Conservation (phyloP, 345 rosid genomes). For the Citrus australasica region DNA sequence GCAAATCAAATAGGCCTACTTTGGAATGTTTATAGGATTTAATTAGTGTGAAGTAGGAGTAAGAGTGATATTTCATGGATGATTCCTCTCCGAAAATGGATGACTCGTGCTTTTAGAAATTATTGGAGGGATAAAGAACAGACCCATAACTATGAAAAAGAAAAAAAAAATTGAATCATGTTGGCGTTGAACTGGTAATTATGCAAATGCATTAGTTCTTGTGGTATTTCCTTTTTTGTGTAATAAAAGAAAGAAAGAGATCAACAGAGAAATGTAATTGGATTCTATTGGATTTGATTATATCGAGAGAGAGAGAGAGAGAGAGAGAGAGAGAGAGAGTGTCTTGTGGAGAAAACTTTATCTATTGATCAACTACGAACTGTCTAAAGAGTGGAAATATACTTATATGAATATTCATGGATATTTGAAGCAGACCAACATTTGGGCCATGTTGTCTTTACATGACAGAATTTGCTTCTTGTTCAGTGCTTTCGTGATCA, state of each 20-base stretch:
- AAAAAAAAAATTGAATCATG: no score
- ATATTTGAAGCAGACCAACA: neutral
- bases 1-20: neutral
- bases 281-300: neutral
- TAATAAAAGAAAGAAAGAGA: no score
- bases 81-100: neutral
- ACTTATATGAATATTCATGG: no score
- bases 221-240: neutral
- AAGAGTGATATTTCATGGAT: neutral
- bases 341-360: neutral
- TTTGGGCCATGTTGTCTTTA: neutral
- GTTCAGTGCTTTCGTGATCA: neutral
- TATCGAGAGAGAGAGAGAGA: neutral
- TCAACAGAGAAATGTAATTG: neutral
- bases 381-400: neutral
- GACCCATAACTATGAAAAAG: neutral
- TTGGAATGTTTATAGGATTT: neutral
- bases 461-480: neutral
- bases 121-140: neutral
- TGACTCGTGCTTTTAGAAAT: neutral
- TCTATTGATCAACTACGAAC: neutral
- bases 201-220: neutral
- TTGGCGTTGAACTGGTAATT: neutral
- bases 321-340: neutral
- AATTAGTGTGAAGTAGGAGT: neutral